Evolutionary conservation across 306 rosid species (phyloP), one percentile per base, ranked within the genome.

Genomic region (Macrotyloma uniflorum): DNA sequence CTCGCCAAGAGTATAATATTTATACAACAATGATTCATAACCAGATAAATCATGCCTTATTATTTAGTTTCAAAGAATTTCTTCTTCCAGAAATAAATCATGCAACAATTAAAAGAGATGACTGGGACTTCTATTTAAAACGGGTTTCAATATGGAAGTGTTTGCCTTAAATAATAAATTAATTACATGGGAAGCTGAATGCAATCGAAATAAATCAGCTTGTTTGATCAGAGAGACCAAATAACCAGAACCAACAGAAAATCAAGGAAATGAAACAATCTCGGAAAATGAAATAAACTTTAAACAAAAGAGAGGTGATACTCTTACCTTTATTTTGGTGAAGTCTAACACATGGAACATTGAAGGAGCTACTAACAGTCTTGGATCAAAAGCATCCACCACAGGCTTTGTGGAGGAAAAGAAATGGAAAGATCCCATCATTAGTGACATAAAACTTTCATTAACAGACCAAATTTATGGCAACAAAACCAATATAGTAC

Each of bases 371-470:
- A 93, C 77, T 82, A 96, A 84, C 53, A 96, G 84, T 83, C 98
- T 90, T 69, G 99, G 97, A 89, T 96, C 99, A 84, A 96, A 96
- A 72, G 99, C 99, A 88, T 96, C 99, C 47, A 96, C 98, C 67
- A 96, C 99, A 36, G 99, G 99, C 99, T 92, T 87, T 70, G 71
- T 16, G 64, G 50, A 85, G 70, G 67, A 58, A 14, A 36, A 35
- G 7, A 80, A 89, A 65, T 8, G 61, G 32, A 54, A 35, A 79
- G 22, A 51, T 62, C 7, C 10, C 20, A 58, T 55, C n/a, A 58
- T 63, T 26, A 70, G 72, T 59, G 16, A 36, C 28, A 68, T 4
- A 19, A 47, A 18, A 45, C 19, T 20, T 23, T 19, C 32, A 9
- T 51, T 24, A 67, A 67, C 55, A 69, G 40, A 4, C 26, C 26